Percentiles rank a stretch among this genome's conserved stretches.
Evolutionary conservation across 345 rosid species (phyloP).

Genomic region (Linum trigynum): DNA sequence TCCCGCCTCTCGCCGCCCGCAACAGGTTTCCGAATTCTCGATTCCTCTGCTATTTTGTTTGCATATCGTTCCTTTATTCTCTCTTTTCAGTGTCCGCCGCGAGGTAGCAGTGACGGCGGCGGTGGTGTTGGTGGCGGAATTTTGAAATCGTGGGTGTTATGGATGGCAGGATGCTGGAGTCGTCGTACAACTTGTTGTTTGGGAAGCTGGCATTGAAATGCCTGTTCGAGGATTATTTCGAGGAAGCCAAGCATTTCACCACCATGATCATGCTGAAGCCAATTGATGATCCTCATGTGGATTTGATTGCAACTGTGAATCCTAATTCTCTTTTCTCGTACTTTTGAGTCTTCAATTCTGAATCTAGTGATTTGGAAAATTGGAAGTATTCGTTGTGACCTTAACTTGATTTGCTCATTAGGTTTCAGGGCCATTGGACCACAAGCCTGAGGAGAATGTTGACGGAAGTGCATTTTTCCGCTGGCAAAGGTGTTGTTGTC

Average conservation of each 20-base stretch:
- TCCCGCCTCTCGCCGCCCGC: conserved; percentile 87
- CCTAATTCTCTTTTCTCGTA: neutral
- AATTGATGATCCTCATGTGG: conserved; percentile 82
- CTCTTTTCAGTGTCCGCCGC: too few relatives aligned
- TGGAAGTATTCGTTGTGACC: neutral
- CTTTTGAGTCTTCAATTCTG: neutral
- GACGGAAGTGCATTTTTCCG: conserved; percentile 67
- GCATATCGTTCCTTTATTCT: too few relatives aligned
- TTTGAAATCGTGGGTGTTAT: conserved; percentile 2
- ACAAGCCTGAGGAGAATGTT: conserved; percentile 43
- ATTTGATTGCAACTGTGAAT: conserved; percentile 77
- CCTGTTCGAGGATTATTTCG: conserved; percentile 81
- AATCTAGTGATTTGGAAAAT: neutral
- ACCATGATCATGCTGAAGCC: conserved; percentile 76
- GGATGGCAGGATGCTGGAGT: conserved; percentile 72
- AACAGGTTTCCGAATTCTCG: conserved; percentile 32
- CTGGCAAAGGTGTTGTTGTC: conserved; percentile 58
- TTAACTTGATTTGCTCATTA: conserved; percentile 16
- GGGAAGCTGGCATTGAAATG: conserved; percentile 77
- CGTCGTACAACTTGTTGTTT: conserved; percentile 63
- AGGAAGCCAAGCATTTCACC: conserved; percentile 55
- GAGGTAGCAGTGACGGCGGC: neutral
- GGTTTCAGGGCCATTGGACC: conserved; percentile 66
- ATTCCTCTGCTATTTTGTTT: neutral
- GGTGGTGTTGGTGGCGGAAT: neutral